phyloP scores from a whole-genome alignment of 176 grass and related monocot species.

The Phyllostachys edulis region DNA sequence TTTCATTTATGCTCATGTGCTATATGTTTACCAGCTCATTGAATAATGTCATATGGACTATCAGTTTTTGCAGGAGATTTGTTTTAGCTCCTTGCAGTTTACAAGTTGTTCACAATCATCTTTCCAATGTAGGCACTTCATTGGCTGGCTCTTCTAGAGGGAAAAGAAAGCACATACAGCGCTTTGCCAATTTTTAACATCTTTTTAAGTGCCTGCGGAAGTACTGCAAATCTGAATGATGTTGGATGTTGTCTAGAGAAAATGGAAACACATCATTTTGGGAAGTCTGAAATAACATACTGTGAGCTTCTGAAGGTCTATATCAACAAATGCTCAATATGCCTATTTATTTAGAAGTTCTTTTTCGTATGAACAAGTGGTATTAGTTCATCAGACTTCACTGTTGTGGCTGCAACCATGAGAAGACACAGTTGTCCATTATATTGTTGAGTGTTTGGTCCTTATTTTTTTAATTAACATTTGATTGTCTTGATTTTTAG shows the following conservation, averaged over 20 bases:
- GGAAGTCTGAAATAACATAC: constrained; percentile 91
- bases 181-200: constrained; percentile 73
- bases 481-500: not conserved
- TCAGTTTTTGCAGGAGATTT: constrained; percentile 8
- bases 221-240: constrained; percentile 43
- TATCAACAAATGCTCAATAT: constrained; percentile 27
- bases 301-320: constrained; percentile 85
- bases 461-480: constrained; percentile 15
- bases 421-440: too few species aligned
- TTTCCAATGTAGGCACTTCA: constrained; percentile 59
- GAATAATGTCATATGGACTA: not conserved
- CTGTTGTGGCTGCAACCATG: too few species aligned
- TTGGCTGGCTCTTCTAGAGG: constrained; percentile 56
- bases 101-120: constrained; percentile 25
- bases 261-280: constrained; percentile 69
- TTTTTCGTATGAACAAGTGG: constrained; percentile 12
- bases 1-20: constrained; percentile 5
- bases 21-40: constrained; percentile 21
- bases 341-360: constrained; percentile 16
- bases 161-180: constrained; percentile 45
- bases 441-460: constrained; percentile 5
- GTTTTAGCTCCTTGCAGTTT: constrained; percentile 23
- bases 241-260: constrained; percentile 57
- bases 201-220: constrained; percentile 54
- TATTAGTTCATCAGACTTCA: too few species aligned